Evolutionary conservation across 306 rosid species (phyloP).

Genomic region (Parietaria judaica): DNA sequence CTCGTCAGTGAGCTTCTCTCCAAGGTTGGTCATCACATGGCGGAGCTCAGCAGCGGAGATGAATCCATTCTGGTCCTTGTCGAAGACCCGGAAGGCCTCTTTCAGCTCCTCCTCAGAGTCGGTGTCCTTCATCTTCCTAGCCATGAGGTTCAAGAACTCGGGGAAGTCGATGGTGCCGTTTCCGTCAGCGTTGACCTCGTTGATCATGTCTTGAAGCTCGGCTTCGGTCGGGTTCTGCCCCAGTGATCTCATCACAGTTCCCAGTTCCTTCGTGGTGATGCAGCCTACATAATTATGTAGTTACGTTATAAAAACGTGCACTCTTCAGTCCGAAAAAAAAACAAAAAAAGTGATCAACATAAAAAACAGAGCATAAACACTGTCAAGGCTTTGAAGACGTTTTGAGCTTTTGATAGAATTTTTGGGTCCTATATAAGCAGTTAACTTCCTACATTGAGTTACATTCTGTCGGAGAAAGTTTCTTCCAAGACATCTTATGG

Average conservation of each 20-base stretch:
- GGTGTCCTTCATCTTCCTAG: constrained; percentile 40
- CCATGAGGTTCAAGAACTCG: constrained; percentile 45
- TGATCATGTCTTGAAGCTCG: constrained; percentile 38
- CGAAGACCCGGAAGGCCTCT: constrained; percentile 81
- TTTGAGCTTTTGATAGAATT: neutral
- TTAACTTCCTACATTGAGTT: too few species aligned
- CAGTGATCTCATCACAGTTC: constrained; percentile 26
- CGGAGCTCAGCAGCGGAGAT: constrained; percentile 67
- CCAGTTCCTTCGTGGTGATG: constrained; percentile 33
- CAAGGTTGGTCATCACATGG: constrained; percentile 59
- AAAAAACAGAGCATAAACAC: neutral
- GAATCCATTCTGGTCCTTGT: constrained; percentile 73
- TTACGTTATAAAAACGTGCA: too few species aligned
- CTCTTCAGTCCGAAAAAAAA: neutral
- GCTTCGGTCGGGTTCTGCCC: constrained; percentile 39
- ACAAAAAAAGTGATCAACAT: neutral
- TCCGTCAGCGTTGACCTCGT: constrained; percentile 28
- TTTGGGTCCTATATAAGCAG: too few species aligned
- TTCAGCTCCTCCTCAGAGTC: constrained; percentile 55
- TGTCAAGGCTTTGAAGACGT: neutral
- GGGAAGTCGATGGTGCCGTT: constrained; percentile 37
- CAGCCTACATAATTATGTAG: constrained; percentile 20
- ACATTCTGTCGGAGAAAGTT: too few species aligned
- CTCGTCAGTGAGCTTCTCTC: constrained; percentile 60
- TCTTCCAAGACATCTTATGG: neutral